phyloP scores from a whole-genome alignment of 2,329 filamentous ascomycete genomes.

The Beauveria scarabaeidicola region DNA sequence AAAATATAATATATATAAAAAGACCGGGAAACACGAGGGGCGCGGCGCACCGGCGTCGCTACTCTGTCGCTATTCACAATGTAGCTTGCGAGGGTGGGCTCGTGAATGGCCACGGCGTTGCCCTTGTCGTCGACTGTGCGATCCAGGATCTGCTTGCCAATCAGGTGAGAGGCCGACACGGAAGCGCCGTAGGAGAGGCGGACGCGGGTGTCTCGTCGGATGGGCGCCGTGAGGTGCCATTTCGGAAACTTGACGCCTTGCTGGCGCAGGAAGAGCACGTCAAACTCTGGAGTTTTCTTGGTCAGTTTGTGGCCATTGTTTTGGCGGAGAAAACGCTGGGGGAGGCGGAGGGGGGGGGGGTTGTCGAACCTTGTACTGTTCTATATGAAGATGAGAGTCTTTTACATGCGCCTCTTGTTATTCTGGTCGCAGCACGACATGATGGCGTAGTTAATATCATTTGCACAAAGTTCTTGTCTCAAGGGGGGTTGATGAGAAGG shows the following conservation, averaged over 20 bases:
- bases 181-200: conserved; percentile 36
- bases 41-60: conserved; percentile 53
- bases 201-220: conserved; percentile 24
- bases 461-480: background rate
- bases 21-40: no score
- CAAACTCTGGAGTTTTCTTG: conserved; percentile 25
- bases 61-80: conserved; percentile 56
- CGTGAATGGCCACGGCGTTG: conserved; percentile 45
- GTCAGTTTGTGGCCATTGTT: conserved; percentile 5
- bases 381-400: conserved; percentile 1
- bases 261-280: conserved; percentile 32
- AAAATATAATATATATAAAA: no score
- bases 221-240: conserved; percentile 30
- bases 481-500: background rate
- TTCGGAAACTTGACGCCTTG: conserved; percentile 26
- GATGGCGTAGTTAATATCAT: background rate
- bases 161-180: conserved; percentile 47
- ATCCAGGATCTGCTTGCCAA: conserved; percentile 54
- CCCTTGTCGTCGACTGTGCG: conserved; percentile 45
- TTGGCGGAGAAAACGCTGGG: background rate
- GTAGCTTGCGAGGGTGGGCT: conserved; percentile 66
- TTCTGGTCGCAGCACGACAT: background rate
- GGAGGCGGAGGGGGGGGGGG: background rate
- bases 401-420: background rate
- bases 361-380: conserved; percentile 16